These are phyloP conservation scores for Fragaria iinumae DNA, from an alignment of 306 rosid species.

Conservation along the genomic window DNA sequence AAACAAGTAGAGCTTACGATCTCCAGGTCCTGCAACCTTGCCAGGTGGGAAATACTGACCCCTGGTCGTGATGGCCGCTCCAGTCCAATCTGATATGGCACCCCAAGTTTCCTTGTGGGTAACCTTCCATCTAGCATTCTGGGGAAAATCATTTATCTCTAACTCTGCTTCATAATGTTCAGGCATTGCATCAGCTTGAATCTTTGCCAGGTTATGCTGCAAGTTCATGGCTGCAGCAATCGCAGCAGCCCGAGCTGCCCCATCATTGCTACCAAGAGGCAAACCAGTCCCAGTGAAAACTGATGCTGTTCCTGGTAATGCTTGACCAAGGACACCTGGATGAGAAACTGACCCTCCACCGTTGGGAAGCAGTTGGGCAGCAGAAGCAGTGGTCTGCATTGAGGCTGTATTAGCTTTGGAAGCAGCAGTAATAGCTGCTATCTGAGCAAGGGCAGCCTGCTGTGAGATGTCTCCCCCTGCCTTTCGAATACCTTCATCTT, in stretches of 20 bases:
- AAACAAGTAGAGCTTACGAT: conserved; percentile 88
- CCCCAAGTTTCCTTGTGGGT: conserved; percentile 97
- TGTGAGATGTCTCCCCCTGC: conserved; percentile 83
- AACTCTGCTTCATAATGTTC: conserved; percentile 89
- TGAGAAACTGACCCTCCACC: conserved; percentile 63
- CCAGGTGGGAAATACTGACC: conserved; percentile 91
- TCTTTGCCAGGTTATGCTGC: conserved; percentile 78
- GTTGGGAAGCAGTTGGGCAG: conserved; percentile 60
- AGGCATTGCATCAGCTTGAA: conserved; percentile 78
- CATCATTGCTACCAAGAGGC: conserved; percentile 53
- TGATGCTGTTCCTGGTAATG: conserved; percentile 42
- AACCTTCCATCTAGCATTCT: conserved; percentile 94
- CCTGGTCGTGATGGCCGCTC: conserved; percentile 97
- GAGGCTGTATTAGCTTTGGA: conserved; percentile 54
- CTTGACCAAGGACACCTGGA: conserved; percentile 59
- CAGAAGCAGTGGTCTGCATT: conserved; percentile 48
- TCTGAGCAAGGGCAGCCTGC: conserved; percentile 81
- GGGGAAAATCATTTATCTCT: conserved; percentile 92
- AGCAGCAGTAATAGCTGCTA: conserved; percentile 67
- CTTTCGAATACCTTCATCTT: conserved; percentile 81
- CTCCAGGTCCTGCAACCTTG: conserved; percentile 77
- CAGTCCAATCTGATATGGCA: conserved; percentile 89
- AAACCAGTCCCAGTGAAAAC: conserved; percentile 54
- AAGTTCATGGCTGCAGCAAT: conserved; percentile 78
- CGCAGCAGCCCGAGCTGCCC: conserved; percentile 80